phyloP scores from a whole-genome alignment of 2,329 filamentous ascomycete species.

The Apiospora kogelbergensis region DNA sequence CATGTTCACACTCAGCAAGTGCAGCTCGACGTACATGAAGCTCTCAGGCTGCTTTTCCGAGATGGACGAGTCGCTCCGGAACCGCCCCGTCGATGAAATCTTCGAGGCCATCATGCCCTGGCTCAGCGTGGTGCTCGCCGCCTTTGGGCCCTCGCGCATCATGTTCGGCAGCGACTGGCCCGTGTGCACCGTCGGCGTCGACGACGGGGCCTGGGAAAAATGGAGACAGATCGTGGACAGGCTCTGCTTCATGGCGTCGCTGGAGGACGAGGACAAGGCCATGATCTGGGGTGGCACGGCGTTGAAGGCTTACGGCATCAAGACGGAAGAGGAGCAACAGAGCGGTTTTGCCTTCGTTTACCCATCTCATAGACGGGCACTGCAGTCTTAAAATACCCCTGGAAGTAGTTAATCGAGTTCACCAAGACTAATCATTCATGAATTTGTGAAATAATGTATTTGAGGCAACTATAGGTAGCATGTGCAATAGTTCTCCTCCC shows the following conservation, averaged over 20 bases:
- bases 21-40: slow-evolving; percentile 78
- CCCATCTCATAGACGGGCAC: neutral
- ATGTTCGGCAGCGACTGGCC: slow-evolving; percentile 97
- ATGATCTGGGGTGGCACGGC: slow-evolving; percentile 75
- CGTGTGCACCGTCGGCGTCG: slow-evolving; percentile 70
- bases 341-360: neutral
- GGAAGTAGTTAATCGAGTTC: neutral
- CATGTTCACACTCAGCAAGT: slow-evolving; percentile 66
- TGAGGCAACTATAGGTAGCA: neutral
- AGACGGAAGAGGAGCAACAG: slow-evolving; percentile 13
- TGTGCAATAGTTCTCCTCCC: too few relatives aligned
- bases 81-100: slow-evolving; percentile 52
- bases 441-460: neutral
- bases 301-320: slow-evolving; percentile 65
- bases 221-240: slow-evolving; percentile 73
- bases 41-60: slow-evolving; percentile 85
- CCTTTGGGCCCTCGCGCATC: slow-evolving; percentile 70
- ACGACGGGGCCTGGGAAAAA: slow-evolving; percentile 63
- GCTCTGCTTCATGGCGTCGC: slow-evolving; percentile 62
- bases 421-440: neutral
- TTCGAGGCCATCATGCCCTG: slow-evolving; percentile 67
- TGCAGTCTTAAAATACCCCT: slow-evolving; percentile 3
- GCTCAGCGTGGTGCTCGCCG: slow-evolving; percentile 69
- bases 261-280: slow-evolving; percentile 61
- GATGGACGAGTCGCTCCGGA: slow-evolving; percentile 59